Evolutionary conservation across 2,329 filamentous ascomycete genomes (phyloP).

Genomic region (Phaeosphaeriaceae sp.): DNA sequence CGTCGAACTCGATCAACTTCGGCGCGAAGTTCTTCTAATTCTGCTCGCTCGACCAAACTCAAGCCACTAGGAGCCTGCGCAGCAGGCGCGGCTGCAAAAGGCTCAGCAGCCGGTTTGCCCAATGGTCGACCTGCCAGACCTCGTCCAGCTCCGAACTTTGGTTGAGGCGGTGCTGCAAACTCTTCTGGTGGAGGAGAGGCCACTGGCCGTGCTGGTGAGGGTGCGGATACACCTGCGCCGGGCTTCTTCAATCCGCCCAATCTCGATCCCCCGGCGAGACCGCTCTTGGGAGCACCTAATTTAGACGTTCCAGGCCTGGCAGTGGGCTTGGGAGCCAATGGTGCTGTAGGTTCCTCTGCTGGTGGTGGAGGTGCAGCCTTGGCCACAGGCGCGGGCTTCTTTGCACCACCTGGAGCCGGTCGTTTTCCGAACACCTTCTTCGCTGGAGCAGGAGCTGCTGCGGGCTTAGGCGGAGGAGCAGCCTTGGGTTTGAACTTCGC

Average conservation of each 20-base stretch:
- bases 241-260: slow-evolving; percentile 54
- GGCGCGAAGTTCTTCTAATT: slow-evolving; percentile 84
- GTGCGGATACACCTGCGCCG: slow-evolving; percentile 45
- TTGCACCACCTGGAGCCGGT: slow-evolving; percentile 57
- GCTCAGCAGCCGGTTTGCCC: slow-evolving; percentile 81
- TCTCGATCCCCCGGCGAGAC: slow-evolving; percentile 42
- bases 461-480: slow-evolving; percentile 63
- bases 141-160: slow-evolving; percentile 69
- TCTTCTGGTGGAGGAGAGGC: slow-evolving; percentile 55
- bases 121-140: slow-evolving; percentile 87
- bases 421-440: slow-evolving; percentile 57
- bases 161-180: slow-evolving; percentile 55
- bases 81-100: slow-evolving; percentile 51
- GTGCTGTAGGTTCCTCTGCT: slow-evolving; percentile 57
- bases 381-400: slow-evolving; percentile 57
- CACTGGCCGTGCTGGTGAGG: slow-evolving; percentile 52
- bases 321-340: slow-evolving; percentile 66
- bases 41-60: slow-evolving; percentile 82
- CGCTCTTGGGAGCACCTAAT: slow-evolving; percentile 51
- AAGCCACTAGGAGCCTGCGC: slow-evolving; percentile 68
- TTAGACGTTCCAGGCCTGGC: slow-evolving; percentile 57
- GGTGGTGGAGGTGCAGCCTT: slow-evolving; percentile 47
- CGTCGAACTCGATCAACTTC: slow-evolving; percentile 81
- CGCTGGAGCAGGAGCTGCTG: slow-evolving; percentile 55
- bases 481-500: slow-evolving; percentile 93